Evolutionary conservation across 2,329 filamentous ascomycete species (phyloP).

Genomic region (Ophiocordyceps camponoti-saundersi): DNA sequence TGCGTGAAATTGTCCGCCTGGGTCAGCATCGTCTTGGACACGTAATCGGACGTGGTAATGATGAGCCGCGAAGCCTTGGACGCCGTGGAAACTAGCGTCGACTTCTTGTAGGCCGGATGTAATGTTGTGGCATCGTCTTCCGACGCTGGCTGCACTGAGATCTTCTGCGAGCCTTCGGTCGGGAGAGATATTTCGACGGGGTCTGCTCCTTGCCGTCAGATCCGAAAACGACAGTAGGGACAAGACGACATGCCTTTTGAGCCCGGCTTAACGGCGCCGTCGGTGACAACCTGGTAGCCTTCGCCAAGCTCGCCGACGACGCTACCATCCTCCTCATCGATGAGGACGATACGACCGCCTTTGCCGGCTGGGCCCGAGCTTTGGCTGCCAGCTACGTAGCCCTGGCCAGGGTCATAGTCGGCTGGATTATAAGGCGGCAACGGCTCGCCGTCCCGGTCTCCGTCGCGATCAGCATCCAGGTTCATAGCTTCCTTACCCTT

Average conservation of each 20-base stretch:
- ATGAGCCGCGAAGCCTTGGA: constrained; percentile 80
- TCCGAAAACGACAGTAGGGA: not conserved
- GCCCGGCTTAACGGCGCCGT: constrained; percentile 60
- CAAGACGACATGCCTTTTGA: constrained; percentile 54
- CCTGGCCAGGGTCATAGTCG: constrained; percentile 64
- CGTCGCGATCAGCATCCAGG: constrained; percentile 11
- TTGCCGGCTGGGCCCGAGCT: constrained; percentile 30
- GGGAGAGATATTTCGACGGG: constrained; percentile 68
- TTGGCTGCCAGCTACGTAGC: constrained; percentile 48
- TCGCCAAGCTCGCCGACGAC: constrained; percentile 84
- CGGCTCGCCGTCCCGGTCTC: constrained; percentile 18
- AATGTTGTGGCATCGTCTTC: constrained; percentile 44
- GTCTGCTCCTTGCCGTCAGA: constrained; percentile 23
- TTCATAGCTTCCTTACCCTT: constrained; percentile 21
- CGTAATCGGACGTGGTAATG: constrained; percentile 67
- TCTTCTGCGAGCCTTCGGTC: constrained; percentile 44
- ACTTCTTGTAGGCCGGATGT: constrained; percentile 86
- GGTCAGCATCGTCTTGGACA: constrained; percentile 60
- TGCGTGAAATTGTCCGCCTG: constrained; percentile 69
- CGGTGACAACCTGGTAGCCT: constrained; percentile 65
- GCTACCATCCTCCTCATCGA: constrained; percentile 92
- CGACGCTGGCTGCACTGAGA: constrained; percentile 47
- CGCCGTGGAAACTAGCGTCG: constrained; percentile 71
- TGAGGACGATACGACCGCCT: constrained; percentile 65
- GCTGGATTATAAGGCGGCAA: constrained; percentile 62